A percentile compares a stretch with the other conserved stretches of the same genome.
Conservation (phyloP, 2,329 filamentous ascomycete species). For the Orbilia oligospora region DNA sequence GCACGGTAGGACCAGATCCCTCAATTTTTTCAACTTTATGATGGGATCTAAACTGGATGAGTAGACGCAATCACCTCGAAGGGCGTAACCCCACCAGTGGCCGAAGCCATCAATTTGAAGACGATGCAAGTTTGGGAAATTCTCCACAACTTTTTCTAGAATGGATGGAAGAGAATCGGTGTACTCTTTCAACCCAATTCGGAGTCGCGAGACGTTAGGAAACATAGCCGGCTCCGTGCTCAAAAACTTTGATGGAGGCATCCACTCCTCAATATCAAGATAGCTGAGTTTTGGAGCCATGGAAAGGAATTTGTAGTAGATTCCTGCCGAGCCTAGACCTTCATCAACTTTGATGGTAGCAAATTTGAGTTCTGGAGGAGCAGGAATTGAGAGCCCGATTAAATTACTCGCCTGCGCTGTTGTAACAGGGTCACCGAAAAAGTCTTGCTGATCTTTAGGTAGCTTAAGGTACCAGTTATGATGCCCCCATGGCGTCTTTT, state of each 20-base stretch:
- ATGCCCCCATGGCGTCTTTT: neutral
- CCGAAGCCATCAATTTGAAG: slow-evolving; percentile 3
- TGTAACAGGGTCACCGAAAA: neutral
- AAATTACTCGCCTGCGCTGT: neutral
- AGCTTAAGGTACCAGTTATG: neutral
- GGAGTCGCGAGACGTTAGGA: neutral
- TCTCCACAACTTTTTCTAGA: neutral
- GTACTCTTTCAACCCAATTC: slow-evolving; percentile 2
- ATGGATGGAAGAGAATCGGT: neutral
- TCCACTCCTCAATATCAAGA: neutral
- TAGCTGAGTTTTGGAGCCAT: neutral
- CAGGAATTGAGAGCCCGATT: neutral
- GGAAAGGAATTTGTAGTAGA: slow-evolving; percentile 7
- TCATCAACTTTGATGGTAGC: neutral
- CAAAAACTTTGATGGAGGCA: neutral
- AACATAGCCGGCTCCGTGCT: neutral
- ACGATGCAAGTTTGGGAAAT: neutral
- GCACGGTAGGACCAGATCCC: neutral
- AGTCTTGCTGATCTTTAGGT: neutral
- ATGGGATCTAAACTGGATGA: neutral
- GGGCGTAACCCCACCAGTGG: neutral
- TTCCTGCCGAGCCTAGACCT: neutral
- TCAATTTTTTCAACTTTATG: neutral
- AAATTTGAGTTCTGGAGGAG: neutral
- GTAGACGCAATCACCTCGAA: neutral